These are phyloP conservation scores for Aspergillus bertholletiae DNA, from an alignment of 495 filamentous ascomycete species.

Conservation along the genomic window DNA sequence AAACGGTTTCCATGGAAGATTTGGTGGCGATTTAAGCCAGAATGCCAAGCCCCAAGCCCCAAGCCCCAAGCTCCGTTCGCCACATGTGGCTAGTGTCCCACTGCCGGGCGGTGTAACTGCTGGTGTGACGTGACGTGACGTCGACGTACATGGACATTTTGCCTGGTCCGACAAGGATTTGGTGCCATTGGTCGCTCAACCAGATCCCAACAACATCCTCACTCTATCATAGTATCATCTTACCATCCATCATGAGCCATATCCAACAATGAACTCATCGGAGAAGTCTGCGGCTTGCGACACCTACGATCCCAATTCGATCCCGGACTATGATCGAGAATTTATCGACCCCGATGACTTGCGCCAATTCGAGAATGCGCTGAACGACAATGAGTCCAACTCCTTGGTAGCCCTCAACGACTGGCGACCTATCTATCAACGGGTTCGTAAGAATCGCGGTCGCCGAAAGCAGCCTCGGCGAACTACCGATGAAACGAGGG, in stretches of 20 bases:
- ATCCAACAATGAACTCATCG: constrained; percentile 31
- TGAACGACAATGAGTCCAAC: constrained; percentile 45
- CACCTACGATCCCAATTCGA: constrained; percentile 36
- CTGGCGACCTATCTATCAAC: constrained; percentile 76
- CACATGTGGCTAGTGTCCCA: too few relatives aligned
- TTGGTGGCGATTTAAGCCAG: too few relatives aligned
- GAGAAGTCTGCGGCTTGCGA: constrained; percentile 25
- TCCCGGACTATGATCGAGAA: constrained; percentile 64
- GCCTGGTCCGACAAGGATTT: neutral
- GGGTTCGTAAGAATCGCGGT: constrained; percentile 48
- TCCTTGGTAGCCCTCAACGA: constrained; percentile 72
- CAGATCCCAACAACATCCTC: constrained; percentile 1
- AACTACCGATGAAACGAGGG: constrained; percentile 85
- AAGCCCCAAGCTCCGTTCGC: neutral
- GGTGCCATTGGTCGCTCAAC: neutral
- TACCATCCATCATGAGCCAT: constrained; percentile 26
- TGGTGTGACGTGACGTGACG: neutral
- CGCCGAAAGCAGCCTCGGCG: constrained; percentile 45
- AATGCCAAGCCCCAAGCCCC: too few relatives aligned
- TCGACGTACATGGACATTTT: constrained; percentile 1
- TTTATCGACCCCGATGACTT: constrained; percentile 58
- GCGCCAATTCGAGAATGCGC: constrained; percentile 46
- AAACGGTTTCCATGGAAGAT: too few relatives aligned
- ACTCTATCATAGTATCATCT: neutral
- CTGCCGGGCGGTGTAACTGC: too few relatives aligned